phyloP scores from a whole-genome alignment of 495 filamentous ascomycete genomes.

The Xylaria nigripes region DNA sequence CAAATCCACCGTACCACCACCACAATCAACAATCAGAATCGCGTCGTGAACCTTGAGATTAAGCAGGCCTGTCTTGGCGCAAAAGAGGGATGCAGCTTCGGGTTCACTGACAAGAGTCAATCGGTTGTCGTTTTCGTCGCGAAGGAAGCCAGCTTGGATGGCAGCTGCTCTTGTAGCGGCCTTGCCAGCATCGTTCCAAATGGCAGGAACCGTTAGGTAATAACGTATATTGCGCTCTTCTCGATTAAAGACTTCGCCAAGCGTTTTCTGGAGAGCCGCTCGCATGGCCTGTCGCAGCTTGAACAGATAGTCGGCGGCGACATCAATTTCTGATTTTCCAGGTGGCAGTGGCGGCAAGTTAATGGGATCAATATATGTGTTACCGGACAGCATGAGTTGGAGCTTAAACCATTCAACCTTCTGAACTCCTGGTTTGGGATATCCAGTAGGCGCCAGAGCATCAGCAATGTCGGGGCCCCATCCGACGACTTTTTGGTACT shows the following conservation, averaged over 20 bases:
- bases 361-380: conserved; percentile 73
- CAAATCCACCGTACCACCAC: conserved; percentile 67
- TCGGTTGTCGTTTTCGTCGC: conserved; percentile 68
- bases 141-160: conserved; percentile 66
- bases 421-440: conserved; percentile 67
- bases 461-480: conserved; percentile 73
- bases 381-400: conserved; percentile 68
- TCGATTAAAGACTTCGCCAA: conserved; percentile 67
- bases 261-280: conserved; percentile 64
- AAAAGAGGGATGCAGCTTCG: conserved; percentile 66
- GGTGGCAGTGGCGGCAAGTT: conserved; percentile 68
- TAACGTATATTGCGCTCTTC: conserved; percentile 69
- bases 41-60: conserved; percentile 69
- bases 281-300: conserved; percentile 69
- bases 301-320: conserved; percentile 69
- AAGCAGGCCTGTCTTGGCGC: conserved; percentile 63
- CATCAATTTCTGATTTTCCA: conserved; percentile 70
- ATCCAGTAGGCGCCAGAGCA: conserved; percentile 63
- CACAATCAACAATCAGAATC: conserved; percentile 67
- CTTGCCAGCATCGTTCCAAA: conserved; percentile 72
- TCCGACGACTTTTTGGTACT: conserved; percentile 68
- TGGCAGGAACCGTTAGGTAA: conserved; percentile 65
- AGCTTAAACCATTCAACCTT: conserved; percentile 78
- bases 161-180: conserved; percentile 63
- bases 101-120: conserved; percentile 65